A percentile compares a stretch with the other conserved stretches of the same genome.
Conservation (phyloP, 176 grass and related monocot genomes). For the Carex kokanica region DNA sequence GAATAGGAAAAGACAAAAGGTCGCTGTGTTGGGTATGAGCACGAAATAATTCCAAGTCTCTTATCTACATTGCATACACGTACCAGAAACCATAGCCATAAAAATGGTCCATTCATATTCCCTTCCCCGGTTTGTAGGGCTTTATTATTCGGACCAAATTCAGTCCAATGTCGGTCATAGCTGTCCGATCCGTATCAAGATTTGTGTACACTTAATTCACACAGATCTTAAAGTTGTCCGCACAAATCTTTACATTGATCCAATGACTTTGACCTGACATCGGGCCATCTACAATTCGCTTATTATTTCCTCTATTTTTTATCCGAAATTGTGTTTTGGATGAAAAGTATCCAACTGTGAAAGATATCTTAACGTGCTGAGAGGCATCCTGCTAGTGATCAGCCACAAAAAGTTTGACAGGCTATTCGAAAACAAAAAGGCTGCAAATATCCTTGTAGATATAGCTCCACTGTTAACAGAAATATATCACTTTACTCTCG, state of each 20-base stretch:
- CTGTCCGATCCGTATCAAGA: too few species aligned
- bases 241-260: too few species aligned
- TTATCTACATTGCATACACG: slow-evolving; percentile 15
- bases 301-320: background rate
- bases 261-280: background rate
- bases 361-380: background rate
- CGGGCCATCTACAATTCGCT: too few species aligned
- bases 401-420: background rate
- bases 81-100: slow-evolving; percentile 14
- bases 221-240: too few species aligned
- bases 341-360: background rate
- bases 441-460: background rate
- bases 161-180: too few species aligned
- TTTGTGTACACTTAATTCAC: too few species aligned
- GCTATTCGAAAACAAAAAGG: background rate
- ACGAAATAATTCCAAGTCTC: slow-evolving; percentile 23
- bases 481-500: background rate
- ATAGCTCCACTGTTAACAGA: background rate
- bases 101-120: background rate
- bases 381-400: background rate
- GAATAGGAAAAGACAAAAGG: slow-evolving; percentile 15
- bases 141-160: background rate
- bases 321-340: background rate
- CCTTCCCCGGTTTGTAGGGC: background rate
- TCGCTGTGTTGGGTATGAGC: slow-evolving; percentile 13